These are phyloP conservation scores for Hypoxylon sp. DNA, from an alignment of 2,329 filamentous ascomycete species.

Conservation along the genomic window DNA sequence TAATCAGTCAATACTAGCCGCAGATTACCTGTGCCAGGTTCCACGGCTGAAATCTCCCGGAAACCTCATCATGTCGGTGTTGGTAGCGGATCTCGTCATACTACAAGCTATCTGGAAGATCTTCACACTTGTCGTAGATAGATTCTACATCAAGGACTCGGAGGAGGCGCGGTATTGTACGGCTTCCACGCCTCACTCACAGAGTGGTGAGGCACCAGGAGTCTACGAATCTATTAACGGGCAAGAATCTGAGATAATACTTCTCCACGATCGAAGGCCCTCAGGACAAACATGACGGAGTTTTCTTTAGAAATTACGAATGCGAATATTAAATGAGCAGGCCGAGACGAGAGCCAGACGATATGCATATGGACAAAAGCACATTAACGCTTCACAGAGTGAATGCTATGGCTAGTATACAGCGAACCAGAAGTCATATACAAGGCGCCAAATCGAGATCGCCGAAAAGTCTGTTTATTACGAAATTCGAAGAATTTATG, in stretches of 20 bases:
- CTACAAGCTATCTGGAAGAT: slow-evolving; percentile 37
- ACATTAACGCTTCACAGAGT: not conserved
- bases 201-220: not conserved
- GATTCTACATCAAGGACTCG: slow-evolving; percentile 15
- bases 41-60: slow-evolving; percentile 34
- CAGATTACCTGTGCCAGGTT: slow-evolving; percentile 41
- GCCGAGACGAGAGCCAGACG: not conserved
- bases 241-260: slow-evolving; percentile 11
- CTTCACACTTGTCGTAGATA: slow-evolving; percentile 37
- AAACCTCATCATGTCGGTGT: slow-evolving; percentile 31
- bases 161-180: slow-evolving; percentile 20
- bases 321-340: no score
- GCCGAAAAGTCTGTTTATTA: not conserved
- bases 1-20: slow-evolving; percentile 21
- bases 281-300: not conserved
- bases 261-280: slow-evolving; percentile 8
- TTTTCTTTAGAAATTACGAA: not conserved
- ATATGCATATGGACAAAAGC: not conserved
- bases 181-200: not conserved
- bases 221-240: slow-evolving; percentile 18
- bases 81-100: slow-evolving; percentile 40
- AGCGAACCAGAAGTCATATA: no score
- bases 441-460: not conserved
- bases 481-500: no score
- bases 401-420: not conserved